A percentile compares a stretch with the other conserved stretches of the same genome.
phyloP scores from a whole-genome alignment of 2,329 filamentous ascomycete genomes.

The Epicoccum sorghinum region DNA sequence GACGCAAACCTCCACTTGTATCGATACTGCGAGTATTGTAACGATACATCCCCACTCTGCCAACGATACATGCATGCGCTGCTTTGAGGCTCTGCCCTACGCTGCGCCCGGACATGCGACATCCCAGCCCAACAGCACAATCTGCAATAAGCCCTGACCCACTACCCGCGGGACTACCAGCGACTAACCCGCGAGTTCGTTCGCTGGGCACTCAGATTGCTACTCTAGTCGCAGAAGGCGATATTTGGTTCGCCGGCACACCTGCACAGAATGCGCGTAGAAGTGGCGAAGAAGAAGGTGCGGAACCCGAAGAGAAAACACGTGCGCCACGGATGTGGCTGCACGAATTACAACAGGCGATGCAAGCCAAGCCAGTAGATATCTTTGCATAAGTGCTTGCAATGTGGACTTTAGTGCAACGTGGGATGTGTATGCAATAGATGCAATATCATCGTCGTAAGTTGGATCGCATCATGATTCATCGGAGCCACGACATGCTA shows the following conservation, averaged over 20 bases:
- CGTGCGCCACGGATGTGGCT: not conserved
- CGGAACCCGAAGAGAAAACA: not conserved
- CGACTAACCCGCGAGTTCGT: slow-evolving; percentile 18
- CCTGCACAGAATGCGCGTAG: not conserved
- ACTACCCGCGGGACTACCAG: slow-evolving; percentile 4
- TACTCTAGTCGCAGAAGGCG: not conserved
- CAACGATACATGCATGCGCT: not conserved
- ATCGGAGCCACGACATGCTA: not conserved
- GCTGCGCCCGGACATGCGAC: not conserved
- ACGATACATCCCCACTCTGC: slow-evolving; percentile 5
- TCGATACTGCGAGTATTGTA: slow-evolving; percentile 2
- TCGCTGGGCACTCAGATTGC: not conserved
- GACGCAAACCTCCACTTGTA: slow-evolving; percentile 7
- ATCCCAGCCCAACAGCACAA: slow-evolving; percentile 16
- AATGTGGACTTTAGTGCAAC: slow-evolving; percentile 2
- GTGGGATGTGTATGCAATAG: not conserved
- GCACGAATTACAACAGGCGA: not conserved
- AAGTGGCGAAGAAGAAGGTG: not conserved
- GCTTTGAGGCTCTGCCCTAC: slow-evolving; percentile 3
- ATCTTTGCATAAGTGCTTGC: not conserved
- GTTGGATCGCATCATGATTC: not conserved
- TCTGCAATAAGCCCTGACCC: slow-evolving; percentile 4
- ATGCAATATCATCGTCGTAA: not conserved
- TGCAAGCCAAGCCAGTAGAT: not conserved
- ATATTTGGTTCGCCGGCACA: not conserved